Percentiles rank a stretch among this genome's conserved stretches.
Conservation (phyloP, 306 rosid species). For the Corylus heterophylla region DNA sequence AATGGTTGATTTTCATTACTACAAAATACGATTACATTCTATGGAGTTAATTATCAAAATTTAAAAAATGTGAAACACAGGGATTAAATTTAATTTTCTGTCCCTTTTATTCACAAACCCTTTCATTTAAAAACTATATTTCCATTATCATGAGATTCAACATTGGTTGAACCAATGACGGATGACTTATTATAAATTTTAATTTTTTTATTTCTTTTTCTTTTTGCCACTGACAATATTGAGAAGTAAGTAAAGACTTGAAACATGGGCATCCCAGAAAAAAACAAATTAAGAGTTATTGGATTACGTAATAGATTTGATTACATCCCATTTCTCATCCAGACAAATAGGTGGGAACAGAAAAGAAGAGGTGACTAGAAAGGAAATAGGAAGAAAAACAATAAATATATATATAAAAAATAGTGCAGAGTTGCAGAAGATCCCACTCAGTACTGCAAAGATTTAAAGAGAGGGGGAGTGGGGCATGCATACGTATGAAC, state of each 20-base stretch:
- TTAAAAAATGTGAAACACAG: too few species aligned
- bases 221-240: background rate
- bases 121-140: too few species aligned
- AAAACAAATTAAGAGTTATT: background rate
- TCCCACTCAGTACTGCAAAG: conserved; percentile 6
- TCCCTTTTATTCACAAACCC: too few species aligned
- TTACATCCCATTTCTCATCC: conserved; percentile 40
- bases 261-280: background rate
- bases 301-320: conserved; percentile 21
- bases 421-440: conserved; percentile 32
- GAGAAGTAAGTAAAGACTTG: background rate
- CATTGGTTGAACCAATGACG: too few species aligned
- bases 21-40: too few species aligned
- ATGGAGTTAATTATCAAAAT: too few species aligned
- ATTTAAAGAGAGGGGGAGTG: background rate
- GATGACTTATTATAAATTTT: too few species aligned
- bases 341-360: conserved; percentile 65
- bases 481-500: background rate
- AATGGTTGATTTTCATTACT: too few species aligned
- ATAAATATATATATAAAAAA: conserved; percentile 12
- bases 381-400: conserved; percentile 34
- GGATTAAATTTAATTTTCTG: too few species aligned
- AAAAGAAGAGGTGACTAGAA: conserved; percentile 38
- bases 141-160: background rate
- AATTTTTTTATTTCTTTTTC: too few species aligned